phyloP scores from a whole-genome alignment of 2,329 filamentous ascomycete genomes.

The Paraphaeosphaeria minitans region DNA sequence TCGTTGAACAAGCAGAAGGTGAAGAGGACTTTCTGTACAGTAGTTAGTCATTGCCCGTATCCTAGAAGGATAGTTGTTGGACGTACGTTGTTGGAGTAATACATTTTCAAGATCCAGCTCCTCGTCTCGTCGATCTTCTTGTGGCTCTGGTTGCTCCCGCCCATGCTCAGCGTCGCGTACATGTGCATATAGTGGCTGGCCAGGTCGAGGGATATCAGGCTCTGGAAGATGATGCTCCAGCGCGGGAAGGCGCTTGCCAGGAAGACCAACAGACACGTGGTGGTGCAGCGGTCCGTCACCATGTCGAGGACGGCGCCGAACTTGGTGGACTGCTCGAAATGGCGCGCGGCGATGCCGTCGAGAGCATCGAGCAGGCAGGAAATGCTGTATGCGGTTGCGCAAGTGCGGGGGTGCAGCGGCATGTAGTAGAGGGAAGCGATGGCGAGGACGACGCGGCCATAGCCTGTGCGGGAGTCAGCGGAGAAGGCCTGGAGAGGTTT shows the following conservation, averaged over 20 bases:
- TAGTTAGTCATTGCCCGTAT: conserved; percentile 19
- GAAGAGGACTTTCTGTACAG: conserved; percentile 80
- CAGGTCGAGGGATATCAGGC: conserved; percentile 87
- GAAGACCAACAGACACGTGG: conserved; percentile 92
- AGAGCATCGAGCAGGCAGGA: conserved; percentile 95
- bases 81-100: conserved; percentile 94
- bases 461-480: conserved; percentile 45
- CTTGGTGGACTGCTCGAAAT: conserved; percentile 87
- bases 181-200: conserved; percentile 99
- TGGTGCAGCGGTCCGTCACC: conserved; percentile 98
- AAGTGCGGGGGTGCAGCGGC: conserved; percentile 96
- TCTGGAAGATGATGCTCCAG: conserved; percentile 93
- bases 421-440: conserved; percentile 97
- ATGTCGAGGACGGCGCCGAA: conserved; percentile 98
- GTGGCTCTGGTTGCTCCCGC: conserved; percentile 78
- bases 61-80: neutral
- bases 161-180: conserved; percentile 92
- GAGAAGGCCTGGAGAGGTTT: conserved; percentile 11
- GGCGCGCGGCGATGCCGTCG: conserved; percentile 88
- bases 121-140: conserved; percentile 90
- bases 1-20: conserved; percentile 90
- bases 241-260: conserved; percentile 91
- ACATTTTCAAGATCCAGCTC: conserved; percentile 89
- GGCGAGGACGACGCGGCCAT: conserved; percentile 63
- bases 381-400: conserved; percentile 86